Conservation (phyloP, 768 basidiomycete genomes). For the Mycena belliarum region DNA sequence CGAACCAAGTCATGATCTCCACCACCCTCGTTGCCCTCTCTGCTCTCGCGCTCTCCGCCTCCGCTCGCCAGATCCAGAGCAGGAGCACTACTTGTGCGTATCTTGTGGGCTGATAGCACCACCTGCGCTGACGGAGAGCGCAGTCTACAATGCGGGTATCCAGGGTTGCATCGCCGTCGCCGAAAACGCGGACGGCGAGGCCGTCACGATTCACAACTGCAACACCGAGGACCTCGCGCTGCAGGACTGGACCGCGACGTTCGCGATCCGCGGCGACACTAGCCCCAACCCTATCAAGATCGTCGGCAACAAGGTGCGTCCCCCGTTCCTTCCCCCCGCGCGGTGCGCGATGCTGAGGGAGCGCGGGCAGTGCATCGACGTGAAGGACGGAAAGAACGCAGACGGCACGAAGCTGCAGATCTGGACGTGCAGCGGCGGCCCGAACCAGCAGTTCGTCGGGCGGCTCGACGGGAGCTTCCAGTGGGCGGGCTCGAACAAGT, state of each 20-base stretch:
- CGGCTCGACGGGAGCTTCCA: background rate
- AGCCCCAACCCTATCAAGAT: no score
- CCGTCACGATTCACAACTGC: slow-evolving; percentile 2
- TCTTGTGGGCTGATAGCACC: no score
- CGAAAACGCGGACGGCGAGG: background rate
- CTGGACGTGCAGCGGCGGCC: slow-evolving; percentile 7
- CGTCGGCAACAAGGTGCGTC: no score
- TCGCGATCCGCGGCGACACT: no score
- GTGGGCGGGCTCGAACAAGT: slow-evolving; percentile 6
- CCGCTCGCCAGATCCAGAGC: background rate
- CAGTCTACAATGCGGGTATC: background rate
- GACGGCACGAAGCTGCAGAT: slow-evolving; percentile 8
- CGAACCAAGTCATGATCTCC: background rate
- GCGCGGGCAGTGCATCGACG: slow-evolving; percentile 2
- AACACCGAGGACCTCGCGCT: background rate
- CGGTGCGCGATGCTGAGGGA: no score
- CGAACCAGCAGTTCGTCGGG: slow-evolving; percentile 8
- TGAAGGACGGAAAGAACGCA: background rate
- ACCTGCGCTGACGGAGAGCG: no score
- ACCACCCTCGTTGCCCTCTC: background rate
- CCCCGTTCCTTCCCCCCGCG: no score
- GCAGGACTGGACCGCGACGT: background rate
- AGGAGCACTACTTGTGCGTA: background rate
- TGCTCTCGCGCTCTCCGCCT: background rate
- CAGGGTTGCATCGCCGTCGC: slow-evolving; percentile 1